Evolutionary conservation across 2,329 filamentous ascomycete species (phyloP), one percentile per base, ranked within the genome.

Genomic region (Phyllosticta capitalensis): DNA sequence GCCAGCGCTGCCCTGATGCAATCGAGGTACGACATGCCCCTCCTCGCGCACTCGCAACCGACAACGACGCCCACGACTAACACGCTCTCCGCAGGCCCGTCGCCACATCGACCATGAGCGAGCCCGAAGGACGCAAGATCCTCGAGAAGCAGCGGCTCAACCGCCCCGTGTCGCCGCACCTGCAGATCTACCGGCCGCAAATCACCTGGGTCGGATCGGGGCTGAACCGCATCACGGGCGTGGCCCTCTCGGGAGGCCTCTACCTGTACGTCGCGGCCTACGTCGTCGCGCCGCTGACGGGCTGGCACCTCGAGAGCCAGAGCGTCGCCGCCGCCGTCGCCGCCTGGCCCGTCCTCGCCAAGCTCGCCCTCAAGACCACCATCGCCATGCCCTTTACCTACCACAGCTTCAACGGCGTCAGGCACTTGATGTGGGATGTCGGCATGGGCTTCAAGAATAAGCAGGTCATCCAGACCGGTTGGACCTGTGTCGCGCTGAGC

Each of bases 221-320:
- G 61, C 81, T 89, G 76, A 89, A 91, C 79, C 90, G 92, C 69
- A 84, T 96, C 77, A 92, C 90, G n/a, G 92, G 90, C 68, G 76
- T 81, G 70, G 74, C 81, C 62, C 81, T 95, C 65, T 86, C 85
- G 62, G 89, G 87, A 64, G 76, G 79, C 55, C 81, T 95, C 64
- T 96, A 96, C 81, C 74, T 84, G 72, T 96, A 90, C 79, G 85
- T 88, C 64, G 75, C 85, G 65, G 83, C 87, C 58, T 96, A 96
- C 81, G 86, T 96, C 63, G 83, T 83, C 64, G 86, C 90, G 0
- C 92, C 92, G 5, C 75, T 88, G 51, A 74, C 90, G 58, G 92
- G 87, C 64, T 86, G 82, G 81, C 83, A 89, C 69, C 72, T 89
- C 56, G 85, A 87, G 72, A 82, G 79, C 26, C 81, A 81, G 21